Evolutionary conservation across 2,329 filamentous ascomycete species (phyloP), one percentile per base, ranked within the genome.

Genomic region (Chaetoscypha palmicola): DNA sequence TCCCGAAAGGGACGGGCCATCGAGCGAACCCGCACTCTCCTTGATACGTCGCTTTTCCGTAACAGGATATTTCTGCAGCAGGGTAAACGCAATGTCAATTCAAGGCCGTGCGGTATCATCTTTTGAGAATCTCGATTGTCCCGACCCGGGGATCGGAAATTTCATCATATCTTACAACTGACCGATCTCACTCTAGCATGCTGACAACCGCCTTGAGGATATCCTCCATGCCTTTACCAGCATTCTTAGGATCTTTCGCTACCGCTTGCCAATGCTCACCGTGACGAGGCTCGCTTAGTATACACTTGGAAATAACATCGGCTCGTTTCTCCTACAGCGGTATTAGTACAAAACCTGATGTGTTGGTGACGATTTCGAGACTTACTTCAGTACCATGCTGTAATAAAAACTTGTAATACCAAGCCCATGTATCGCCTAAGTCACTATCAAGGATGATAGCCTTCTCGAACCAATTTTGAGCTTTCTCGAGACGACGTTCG

Each of bases 381-480:
- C 68, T 58, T 60, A 73, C 70, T 52, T 88, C 83, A 4, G 89
- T 96, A 8, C 92, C 94, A 67, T 98, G 90, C 71, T 96, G 87
- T 54, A 81, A 63, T 52, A 97, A 62, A 64, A 97, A 98, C 64
- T 91, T 90, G 65, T 89, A 92, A 65, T 96, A 98, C 91, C 91
- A 98, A 16, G 89, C 91, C 94, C 94, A 98, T 9, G 81, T 86
- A 68, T 98, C 94, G 39, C 92, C 92, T 39, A 80, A 69, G 63
- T 97, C 90, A 26, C 83, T 79, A 59, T 98, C 89, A 10, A 92
- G 71, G 42, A 95, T 73, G 44, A 96, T 81, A 0, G 92, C 92
- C 67, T 94, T 95, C 67, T 96, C 89, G 64, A 98, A 98, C 92
- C 92, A 98, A 52, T 79, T 90, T 65, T 90, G 85, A 2, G 92